phyloP scores from a whole-genome alignment of 1,284 basidiomycete species.

The Coniferiporia weirii region DNA sequence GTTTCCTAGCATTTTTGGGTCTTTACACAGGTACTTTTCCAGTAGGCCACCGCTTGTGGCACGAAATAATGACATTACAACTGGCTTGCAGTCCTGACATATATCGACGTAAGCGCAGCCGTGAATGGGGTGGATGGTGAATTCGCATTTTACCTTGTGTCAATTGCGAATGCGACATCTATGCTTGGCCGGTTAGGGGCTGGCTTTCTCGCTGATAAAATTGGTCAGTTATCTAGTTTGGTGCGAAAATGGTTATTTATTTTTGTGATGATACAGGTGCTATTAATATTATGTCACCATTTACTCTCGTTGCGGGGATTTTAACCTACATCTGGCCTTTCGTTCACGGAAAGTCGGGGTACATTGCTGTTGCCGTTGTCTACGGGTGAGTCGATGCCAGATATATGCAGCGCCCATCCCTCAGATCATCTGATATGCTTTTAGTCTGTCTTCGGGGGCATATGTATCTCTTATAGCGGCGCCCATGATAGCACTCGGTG shows the following conservation, averaged over 20 bases:
- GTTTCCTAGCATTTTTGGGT: slow-evolving; percentile 26
- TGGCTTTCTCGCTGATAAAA: slow-evolving; percentile 37
- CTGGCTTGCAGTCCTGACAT: slow-evolving; percentile 36
- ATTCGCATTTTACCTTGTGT: slow-evolving; percentile 47
- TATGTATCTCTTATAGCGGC: slow-evolving; percentile 25
- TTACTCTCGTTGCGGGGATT: slow-evolving; percentile 26
- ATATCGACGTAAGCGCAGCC: slow-evolving; percentile 41
- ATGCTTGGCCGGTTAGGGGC: slow-evolving; percentile 36
- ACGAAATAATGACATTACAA: background rate
- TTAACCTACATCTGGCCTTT: slow-evolving; percentile 31
- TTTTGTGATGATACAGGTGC: background rate
- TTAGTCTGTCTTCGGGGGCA: slow-evolving; percentile 22
- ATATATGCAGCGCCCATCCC: background rate
- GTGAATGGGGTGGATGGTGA: slow-evolving; percentile 35
- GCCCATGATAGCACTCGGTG: slow-evolving; percentile 26
- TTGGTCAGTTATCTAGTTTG: slow-evolving; percentile 27
- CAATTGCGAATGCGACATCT: slow-evolving; percentile 44
- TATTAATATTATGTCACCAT: slow-evolving; percentile 29
- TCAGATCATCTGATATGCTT: background rate
- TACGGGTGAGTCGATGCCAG: slow-evolving; percentile 22
- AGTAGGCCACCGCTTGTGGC: too few species aligned
- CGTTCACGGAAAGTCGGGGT: slow-evolving; percentile 21
- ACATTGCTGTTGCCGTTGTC: slow-evolving; percentile 25
- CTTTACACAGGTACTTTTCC: slow-evolving; percentile 24
- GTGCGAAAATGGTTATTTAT: background rate